Conservation (phyloP, 148 eudicot genomes). For the Oxyria digyna region DNA sequence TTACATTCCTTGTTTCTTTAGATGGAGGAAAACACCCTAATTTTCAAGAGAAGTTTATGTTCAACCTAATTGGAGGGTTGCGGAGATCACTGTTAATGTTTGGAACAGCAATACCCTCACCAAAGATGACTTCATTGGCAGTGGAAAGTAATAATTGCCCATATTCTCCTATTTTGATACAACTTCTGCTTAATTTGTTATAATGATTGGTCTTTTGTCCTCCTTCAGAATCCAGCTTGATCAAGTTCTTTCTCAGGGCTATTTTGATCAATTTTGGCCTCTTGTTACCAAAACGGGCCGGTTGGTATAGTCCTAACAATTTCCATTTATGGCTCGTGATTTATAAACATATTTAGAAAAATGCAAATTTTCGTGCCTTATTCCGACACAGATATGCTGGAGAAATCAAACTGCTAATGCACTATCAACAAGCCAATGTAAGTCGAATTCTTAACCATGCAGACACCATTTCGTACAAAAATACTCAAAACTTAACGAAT, state of each 20-base stretch:
- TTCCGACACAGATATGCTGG: slow-evolving; percentile 61
- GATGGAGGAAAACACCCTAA: slow-evolving; percentile 89
- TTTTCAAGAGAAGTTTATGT: slow-evolving; percentile 84
- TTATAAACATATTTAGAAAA: background rate
- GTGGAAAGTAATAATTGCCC: slow-evolving; percentile 49
- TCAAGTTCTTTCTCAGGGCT: slow-evolving; percentile 62
- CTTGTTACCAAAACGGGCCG: slow-evolving; percentile 71
- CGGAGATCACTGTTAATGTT: slow-evolving; percentile 55
- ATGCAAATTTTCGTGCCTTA: background rate
- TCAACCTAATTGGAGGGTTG: slow-evolving; percentile 67
- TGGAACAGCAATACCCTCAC: slow-evolving; percentile 87
- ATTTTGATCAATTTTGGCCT: slow-evolving; percentile 66
- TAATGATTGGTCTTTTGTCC: background rate
- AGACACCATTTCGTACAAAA: background rate
- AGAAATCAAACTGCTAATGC: slow-evolving; percentile 79
- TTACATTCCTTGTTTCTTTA: background rate
- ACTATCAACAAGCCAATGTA: slow-evolving; percentile 54
- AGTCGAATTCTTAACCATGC: slow-evolving; percentile 10
- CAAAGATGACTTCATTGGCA: slow-evolving; percentile 77
- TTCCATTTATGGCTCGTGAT: background rate
- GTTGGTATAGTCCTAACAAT: slow-evolving; percentile 16
- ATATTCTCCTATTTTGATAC: background rate
- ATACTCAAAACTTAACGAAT: background rate
- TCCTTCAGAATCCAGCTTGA: slow-evolving; percentile 48
- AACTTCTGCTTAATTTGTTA: background rate